These are phyloP conservation scores for Pseudogymnoascus verrucosus DNA, from an alignment of 2,329 filamentous ascomycete genomes.

Conservation along the genomic window DNA sequence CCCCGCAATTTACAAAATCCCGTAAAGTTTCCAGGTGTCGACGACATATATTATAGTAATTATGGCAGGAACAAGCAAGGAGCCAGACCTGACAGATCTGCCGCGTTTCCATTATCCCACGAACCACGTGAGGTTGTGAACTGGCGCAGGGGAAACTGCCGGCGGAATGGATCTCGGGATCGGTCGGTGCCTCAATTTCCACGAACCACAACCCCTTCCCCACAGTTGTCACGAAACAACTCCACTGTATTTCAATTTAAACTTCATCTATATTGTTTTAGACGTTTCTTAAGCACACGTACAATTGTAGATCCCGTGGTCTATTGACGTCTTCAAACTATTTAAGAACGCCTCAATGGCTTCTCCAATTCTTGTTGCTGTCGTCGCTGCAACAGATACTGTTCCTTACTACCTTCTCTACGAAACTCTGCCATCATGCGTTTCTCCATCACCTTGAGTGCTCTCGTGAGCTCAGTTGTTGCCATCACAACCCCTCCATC, in stretches of 20 bases:
- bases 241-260: neutral
- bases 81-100: neutral
- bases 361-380: neutral
- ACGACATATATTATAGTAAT: neutral
- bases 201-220: neutral
- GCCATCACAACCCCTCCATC: conserved; percentile 35
- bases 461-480: conserved; percentile 21
- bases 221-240: neutral
- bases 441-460: conserved; percentile 20
- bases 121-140: neutral
- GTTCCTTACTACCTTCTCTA: neutral
- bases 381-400: neutral
- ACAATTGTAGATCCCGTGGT: neutral
- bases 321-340: neutral
- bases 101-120: neutral
- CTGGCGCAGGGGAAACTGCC: neutral
- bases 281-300: conserved; percentile 4
- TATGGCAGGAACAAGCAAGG: neutral
- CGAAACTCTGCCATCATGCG: conserved; percentile 18
- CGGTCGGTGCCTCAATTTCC: neutral
- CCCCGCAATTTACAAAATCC: neutral
- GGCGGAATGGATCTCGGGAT: neutral
- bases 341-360: neutral
- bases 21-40: neutral
- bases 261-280: conserved; percentile 3